Percentiles rank a stretch among this genome's conserved stretches.
phyloP scores from a whole-genome alignment of 768 basidiomycete species.

The Boletus reticuloceps region DNA sequence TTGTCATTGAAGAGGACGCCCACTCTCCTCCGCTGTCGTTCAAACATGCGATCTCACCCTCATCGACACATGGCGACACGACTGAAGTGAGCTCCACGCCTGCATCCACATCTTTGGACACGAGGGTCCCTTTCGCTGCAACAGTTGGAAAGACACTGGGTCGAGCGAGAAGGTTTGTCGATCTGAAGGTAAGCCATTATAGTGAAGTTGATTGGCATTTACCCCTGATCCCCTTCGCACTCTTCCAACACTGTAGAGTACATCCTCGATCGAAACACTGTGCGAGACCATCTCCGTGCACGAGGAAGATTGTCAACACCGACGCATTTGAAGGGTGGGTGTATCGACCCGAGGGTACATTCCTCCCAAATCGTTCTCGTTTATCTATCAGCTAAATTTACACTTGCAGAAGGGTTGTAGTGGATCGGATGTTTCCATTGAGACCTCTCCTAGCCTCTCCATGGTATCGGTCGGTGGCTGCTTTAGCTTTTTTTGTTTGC shows the following conservation, averaged over 20 bases:
- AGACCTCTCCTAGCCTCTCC: not conserved
- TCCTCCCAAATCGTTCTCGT: no score
- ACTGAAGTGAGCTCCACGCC: no score
- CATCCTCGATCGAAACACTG: not conserved
- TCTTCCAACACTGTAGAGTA: not conserved
- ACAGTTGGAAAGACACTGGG: not conserved
- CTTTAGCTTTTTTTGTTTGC: not conserved
- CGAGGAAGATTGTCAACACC: not conserved
- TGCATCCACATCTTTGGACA: no score
- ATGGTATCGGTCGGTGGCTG: not conserved
- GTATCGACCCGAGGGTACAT: not conserved
- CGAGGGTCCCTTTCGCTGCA: no score
- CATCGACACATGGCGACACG: no score
- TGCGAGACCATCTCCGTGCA: not conserved
- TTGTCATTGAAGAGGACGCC: not conserved
- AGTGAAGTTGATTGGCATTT: no score
- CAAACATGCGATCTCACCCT: not conserved
- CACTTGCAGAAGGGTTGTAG: not conserved
- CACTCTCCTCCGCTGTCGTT: slow-evolving; percentile 5
- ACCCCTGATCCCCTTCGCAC: no score
- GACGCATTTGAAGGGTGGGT: slow-evolving; percentile 7
- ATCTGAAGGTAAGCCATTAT: not conserved
- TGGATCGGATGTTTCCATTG: not conserved
- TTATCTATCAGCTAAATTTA: not conserved
- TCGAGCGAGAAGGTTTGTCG: not conserved